A percentile compares a stretch with the other conserved stretches of the same genome.
These are phyloP conservation scores for Adansonia madagascariensis DNA, from an alignment of 441 rosid species.

Conservation along the genomic window DNA sequence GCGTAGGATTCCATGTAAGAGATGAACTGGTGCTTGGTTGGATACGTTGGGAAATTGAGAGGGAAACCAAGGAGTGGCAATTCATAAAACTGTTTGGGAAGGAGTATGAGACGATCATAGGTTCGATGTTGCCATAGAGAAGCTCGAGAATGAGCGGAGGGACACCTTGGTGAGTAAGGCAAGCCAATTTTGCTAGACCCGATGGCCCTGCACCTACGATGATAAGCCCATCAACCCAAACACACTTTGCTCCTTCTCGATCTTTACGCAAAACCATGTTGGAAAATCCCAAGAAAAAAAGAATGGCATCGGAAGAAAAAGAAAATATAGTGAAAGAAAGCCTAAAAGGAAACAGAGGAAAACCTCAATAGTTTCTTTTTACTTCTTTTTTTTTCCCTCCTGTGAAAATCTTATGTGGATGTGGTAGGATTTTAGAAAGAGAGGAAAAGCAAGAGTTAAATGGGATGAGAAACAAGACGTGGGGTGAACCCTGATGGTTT, in stretches of 20 bases:
- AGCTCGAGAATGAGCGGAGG: constrained; percentile 83
- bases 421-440: constrained; percentile 24
- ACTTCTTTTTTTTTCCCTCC: constrained; percentile 31
- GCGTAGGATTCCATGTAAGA: constrained; percentile 83
- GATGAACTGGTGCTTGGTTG: constrained; percentile 68
- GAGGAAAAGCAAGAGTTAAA: constrained; percentile 4
- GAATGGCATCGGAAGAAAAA: background rate
- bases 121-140: constrained; percentile 82
- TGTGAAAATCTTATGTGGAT: constrained; percentile 8
- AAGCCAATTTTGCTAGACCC: constrained; percentile 79
- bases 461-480: background rate
- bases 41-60: constrained; percentile 68
- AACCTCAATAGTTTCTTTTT: constrained; percentile 18
- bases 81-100: constrained; percentile 81
- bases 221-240: constrained; percentile 56
- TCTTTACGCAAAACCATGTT: constrained; percentile 43
- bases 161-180: constrained; percentile 61
- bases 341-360: background rate
- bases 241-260: constrained; percentile 10
- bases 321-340: background rate
- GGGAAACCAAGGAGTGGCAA: constrained; percentile 76
- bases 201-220: constrained; percentile 96
- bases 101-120: constrained; percentile 86
- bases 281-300: constrained; percentile 35
- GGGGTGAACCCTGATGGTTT: background rate